These are phyloP conservation scores for Erysimum cheiranthoides DNA, from an alignment of 345 rosid genomes.

Conservation along the genomic window DNA sequence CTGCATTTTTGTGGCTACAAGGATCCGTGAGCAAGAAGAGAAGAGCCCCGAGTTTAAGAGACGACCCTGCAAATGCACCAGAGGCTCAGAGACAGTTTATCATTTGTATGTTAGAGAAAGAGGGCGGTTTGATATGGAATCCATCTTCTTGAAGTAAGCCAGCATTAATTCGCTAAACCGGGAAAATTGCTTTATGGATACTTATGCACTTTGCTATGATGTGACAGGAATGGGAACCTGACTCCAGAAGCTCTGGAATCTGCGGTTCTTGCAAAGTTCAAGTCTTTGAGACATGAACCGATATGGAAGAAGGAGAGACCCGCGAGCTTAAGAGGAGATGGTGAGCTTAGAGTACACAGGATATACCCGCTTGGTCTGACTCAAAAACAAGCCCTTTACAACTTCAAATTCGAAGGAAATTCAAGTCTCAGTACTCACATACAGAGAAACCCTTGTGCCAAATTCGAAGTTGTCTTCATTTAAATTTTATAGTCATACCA, in stretches of 20 bases:
- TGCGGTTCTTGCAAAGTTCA: slow-evolving; percentile 65
- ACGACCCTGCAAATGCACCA: slow-evolving; percentile 84
- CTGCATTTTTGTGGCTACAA: slow-evolving; percentile 85
- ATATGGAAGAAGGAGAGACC: slow-evolving; percentile 91
- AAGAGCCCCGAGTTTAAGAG: slow-evolving; percentile 54
- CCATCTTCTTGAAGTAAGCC: slow-evolving; percentile 77
- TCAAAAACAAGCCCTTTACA: slow-evolving; percentile 80
- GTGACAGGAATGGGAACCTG: slow-evolving; percentile 55
- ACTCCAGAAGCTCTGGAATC: slow-evolving; percentile 64
- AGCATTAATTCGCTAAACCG: background rate
- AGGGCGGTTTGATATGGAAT: slow-evolving; percentile 80
- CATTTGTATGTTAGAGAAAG: slow-evolving; percentile 84
- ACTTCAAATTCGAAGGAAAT: slow-evolving; percentile 65
- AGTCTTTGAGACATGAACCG: slow-evolving; percentile 61
- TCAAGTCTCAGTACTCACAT: slow-evolving; percentile 63
- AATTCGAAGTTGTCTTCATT: slow-evolving; percentile 38
- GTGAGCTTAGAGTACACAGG: slow-evolving; percentile 60
- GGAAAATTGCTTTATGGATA: background rate
- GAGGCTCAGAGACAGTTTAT: slow-evolving; percentile 59
- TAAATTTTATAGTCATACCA: slow-evolving; percentile 14
- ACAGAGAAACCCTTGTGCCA: slow-evolving; percentile 43
- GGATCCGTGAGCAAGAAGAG: slow-evolving; percentile 75
- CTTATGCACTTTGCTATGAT: slow-evolving; percentile 9
- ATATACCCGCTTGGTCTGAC: slow-evolving; percentile 87
- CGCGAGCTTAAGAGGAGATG: slow-evolving; percentile 65